These are phyloP conservation scores for Babesia bigemina DNA, from an alignment of 169 alveolate genomes.

Conservation along the genomic window DNA sequence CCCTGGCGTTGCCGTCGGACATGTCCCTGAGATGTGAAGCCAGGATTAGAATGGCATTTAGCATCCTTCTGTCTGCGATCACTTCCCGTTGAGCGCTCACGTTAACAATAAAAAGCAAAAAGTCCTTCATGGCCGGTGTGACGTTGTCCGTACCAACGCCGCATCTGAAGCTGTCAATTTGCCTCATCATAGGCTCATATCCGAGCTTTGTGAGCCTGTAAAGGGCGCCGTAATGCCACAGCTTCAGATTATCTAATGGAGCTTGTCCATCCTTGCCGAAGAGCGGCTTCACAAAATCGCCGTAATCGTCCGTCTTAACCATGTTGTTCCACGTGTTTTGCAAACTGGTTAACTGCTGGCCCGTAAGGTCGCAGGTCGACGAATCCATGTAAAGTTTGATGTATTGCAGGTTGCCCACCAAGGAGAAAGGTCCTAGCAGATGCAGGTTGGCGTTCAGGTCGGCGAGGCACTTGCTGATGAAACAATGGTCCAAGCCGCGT, in stretches of 20 bases:
- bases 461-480: constrained; percentile 55
- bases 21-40: constrained; percentile 15
- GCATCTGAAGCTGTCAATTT: constrained; percentile 1
- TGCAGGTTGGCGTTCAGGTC: constrained; percentile 63
- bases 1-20: not conserved
- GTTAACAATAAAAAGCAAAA: constrained; percentile 14
- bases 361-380: not conserved
- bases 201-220: constrained; percentile 14
- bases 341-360: constrained; percentile 14
- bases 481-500: constrained; percentile 17
- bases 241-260: constrained; percentile 45
- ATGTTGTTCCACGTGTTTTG: constrained; percentile 34
- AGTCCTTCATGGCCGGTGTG: constrained; percentile 25
- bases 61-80: constrained; percentile 14
- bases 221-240: constrained; percentile 50
- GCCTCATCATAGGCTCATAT: not conserved
- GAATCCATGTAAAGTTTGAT: constrained; percentile 17
- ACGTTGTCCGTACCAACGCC: constrained; percentile 2
- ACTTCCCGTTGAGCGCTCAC: not conserved
- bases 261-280: constrained; percentile 1
- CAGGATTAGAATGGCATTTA: constrained; percentile 11
- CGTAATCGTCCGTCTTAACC: constrained; percentile 15
- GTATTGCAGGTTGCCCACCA: constrained; percentile 53
- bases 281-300: constrained; percentile 19
- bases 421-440: constrained; percentile 42